These are phyloP conservation scores for Benincasa hispida DNA, from an alignment of 306 rosid genomes.

Conservation along the genomic window DNA sequence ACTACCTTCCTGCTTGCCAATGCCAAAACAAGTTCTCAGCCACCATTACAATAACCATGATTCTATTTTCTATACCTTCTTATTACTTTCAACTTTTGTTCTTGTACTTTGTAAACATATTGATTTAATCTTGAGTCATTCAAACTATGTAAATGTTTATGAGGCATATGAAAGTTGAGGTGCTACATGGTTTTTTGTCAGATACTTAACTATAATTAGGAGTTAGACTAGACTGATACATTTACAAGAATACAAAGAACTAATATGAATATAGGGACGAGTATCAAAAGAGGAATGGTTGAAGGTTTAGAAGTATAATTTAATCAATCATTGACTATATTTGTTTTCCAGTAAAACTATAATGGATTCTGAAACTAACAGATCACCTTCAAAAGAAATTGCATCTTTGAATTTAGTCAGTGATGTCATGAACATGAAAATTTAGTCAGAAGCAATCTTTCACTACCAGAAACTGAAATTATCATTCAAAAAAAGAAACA, in stretches of 20 bases:
- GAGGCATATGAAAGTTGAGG: not conserved
- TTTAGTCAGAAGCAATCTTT: not conserved
- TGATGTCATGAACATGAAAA: not conserved
- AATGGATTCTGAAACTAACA: not conserved
- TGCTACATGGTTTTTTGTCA: not conserved
- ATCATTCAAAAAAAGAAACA: too few relatives aligned
- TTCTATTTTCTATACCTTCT: not conserved
- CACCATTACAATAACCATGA: not conserved
- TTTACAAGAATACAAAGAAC: not conserved
- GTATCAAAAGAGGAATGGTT: not conserved
- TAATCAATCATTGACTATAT: not conserved
- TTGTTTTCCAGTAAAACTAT: not conserved
- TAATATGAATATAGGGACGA: not conserved
- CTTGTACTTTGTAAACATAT: not conserved
- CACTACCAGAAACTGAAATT: not conserved
- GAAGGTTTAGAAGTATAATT: not conserved
- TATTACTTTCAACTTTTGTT: not conserved
- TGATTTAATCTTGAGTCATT: not conserved
- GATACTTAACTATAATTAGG: not conserved
- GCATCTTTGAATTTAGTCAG: not conserved
- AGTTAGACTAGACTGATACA: not conserved
- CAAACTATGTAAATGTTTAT: not conserved
- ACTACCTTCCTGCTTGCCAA: constrained; percentile 47
- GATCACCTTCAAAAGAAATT: not conserved
- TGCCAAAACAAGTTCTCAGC: constrained; percentile 6